These are phyloP conservation scores for Auriscalpium orientale DNA, from an alignment of 768 basidiomycete genomes.

Conservation along the genomic window DNA sequence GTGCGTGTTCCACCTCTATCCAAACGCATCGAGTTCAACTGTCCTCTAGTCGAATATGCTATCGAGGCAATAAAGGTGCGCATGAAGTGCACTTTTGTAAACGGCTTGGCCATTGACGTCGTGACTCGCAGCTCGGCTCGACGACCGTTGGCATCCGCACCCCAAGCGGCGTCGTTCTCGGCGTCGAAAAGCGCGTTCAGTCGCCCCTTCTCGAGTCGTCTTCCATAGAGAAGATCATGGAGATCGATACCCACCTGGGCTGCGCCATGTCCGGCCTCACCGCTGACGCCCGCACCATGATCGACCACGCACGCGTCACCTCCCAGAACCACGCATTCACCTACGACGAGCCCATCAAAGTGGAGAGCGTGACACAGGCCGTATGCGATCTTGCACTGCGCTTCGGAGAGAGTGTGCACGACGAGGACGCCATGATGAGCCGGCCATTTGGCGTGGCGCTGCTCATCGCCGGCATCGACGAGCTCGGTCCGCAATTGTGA, in stretches of 20 bases:
- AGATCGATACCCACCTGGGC: slow-evolving; percentile 93
- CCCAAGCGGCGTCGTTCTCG: slow-evolving; percentile 83
- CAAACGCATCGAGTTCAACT: slow-evolving; percentile 14
- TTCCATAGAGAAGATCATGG: slow-evolving; percentile 99
- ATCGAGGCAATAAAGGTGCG: slow-evolving; percentile 96
- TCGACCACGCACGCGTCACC: slow-evolving; percentile 98
- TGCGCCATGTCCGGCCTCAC: slow-evolving; percentile 98
- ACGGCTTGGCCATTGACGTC: slow-evolving; percentile 1
- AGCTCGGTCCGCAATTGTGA: slow-evolving; percentile 91
- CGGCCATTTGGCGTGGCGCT: slow-evolving; percentile 97
- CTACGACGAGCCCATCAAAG: slow-evolving; percentile 94
- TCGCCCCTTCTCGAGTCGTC: slow-evolving; percentile 91
- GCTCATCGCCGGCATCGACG: slow-evolving; percentile 95
- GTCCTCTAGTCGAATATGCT: slow-evolving; percentile 84
- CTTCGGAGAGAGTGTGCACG: slow-evolving; percentile 98
- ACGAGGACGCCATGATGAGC: slow-evolving; percentile 99
- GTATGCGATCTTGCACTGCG: slow-evolving; percentile 95
- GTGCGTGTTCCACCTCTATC: slow-evolving; percentile 33
- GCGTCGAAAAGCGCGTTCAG: slow-evolving; percentile 97
- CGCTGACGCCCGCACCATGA: slow-evolving; percentile 98
- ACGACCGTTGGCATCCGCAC: slow-evolving; percentile 96
- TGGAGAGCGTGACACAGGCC: slow-evolving; percentile 96
- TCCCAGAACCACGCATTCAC: slow-evolving; percentile 94
- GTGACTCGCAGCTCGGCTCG: slow-evolving; percentile 74
- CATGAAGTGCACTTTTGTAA: background rate